Percentiles rank a stretch among this genome's conserved stretches.
Conservation (phyloP, 2,329 filamentous ascomycete species). For the Penicillium glabrum region DNA sequence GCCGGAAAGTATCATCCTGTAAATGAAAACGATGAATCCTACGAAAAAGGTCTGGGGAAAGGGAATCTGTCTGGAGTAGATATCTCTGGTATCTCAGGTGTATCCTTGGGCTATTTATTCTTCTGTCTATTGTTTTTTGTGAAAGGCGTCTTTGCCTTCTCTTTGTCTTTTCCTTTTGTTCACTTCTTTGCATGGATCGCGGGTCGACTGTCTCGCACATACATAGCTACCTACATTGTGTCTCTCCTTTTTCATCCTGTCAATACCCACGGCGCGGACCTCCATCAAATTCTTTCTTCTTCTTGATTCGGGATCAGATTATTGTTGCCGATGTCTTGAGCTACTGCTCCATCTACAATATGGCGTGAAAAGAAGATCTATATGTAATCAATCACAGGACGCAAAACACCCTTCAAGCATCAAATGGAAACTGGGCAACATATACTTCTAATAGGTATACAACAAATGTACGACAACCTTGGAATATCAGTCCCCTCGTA, state of each 20-base stretch:
- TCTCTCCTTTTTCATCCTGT: constrained; percentile 11
- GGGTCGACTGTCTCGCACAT: constrained; percentile 27
- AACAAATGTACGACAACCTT: too few relatives aligned
- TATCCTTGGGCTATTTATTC: background rate
- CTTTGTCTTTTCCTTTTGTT: constrained; percentile 7
- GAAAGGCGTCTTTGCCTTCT: background rate
- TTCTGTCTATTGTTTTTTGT: background rate
- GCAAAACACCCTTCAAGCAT: too few relatives aligned
- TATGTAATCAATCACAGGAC: background rate
- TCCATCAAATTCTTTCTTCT: background rate
- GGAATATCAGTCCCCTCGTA: too few relatives aligned
- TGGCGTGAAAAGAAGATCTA: background rate
- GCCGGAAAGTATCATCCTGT: background rate
- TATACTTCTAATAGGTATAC: too few relatives aligned
- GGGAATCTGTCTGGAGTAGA: background rate
- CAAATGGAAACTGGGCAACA: background rate
- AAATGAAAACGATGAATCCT: constrained; percentile 15
- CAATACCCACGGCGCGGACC: constrained; percentile 24
- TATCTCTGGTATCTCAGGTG: background rate
- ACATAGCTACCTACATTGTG: constrained; percentile 20
- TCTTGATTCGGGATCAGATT: background rate
- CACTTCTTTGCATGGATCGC: constrained; percentile 26
- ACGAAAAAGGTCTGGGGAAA: constrained; percentile 10
- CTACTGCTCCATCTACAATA: background rate
- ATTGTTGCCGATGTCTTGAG: background rate